Evolutionary conservation across 352 stramenopile genomes (phyloP).

Genomic region (Albugo laibachii): DNA sequence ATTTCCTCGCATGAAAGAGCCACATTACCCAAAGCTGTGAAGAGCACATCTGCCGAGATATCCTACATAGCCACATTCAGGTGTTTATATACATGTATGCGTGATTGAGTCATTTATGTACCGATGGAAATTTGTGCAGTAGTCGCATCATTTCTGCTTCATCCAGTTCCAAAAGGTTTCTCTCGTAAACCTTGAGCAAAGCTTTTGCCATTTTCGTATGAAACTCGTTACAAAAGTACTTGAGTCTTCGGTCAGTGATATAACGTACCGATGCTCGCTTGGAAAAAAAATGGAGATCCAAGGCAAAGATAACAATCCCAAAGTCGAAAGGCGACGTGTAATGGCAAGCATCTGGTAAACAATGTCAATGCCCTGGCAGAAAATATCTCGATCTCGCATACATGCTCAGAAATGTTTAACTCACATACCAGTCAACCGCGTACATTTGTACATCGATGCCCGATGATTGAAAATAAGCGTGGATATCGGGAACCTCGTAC

Average conservation of each 20-base stretch:
- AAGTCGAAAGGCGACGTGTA: constrained; percentile 49
- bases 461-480: constrained; percentile 37
- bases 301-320: constrained; percentile 72
- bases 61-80: constrained; percentile 9
- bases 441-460: constrained; percentile 79
- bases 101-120: constrained; percentile 1
- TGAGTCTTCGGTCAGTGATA: neutral
- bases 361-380: constrained; percentile 43
- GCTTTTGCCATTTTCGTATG: constrained; percentile 11
- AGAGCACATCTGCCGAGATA: constrained; percentile 35
- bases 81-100: neutral
- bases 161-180: constrained; percentile 46
- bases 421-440: constrained; percentile 55
- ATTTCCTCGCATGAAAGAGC: constrained; percentile 55
- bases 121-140: constrained; percentile 56
- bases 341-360: constrained; percentile 52
- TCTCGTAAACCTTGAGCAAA: constrained; percentile 47
- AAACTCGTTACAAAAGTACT: neutral
- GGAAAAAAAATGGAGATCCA: constrained; percentile 73
- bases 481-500: constrained; percentile 43
- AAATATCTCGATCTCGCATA: neutral
- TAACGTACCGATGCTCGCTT: constrained; percentile 54
- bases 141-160: constrained; percentile 58
- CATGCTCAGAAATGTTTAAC: neutral
- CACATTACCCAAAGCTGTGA: constrained; percentile 37